These are phyloP conservation scores for Persicaria tinctoria DNA, from an alignment of 148 eudicot genomes.

Conservation along the genomic window DNA sequence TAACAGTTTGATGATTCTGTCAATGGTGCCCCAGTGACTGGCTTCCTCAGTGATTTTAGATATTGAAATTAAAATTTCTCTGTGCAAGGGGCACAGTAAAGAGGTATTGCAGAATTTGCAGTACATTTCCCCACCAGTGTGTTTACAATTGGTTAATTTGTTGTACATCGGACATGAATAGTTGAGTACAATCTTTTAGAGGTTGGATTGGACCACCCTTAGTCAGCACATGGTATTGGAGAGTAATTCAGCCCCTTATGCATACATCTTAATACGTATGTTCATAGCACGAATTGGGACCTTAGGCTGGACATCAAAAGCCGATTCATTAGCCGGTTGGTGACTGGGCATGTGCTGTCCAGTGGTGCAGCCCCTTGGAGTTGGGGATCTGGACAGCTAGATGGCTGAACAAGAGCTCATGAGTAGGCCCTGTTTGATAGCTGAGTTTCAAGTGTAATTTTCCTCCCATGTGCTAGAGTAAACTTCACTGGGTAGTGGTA, in stretches of 20 bases:
- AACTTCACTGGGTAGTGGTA: background rate
- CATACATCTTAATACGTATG: too few relatives aligned
- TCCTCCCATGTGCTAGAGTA: background rate
- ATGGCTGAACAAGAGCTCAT: background rate
- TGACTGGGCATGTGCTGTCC: background rate
- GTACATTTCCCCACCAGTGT: background rate
- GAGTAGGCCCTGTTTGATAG: slow-evolving; percentile 5
- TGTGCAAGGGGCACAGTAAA: background rate
- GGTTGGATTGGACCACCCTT: too few relatives aligned
- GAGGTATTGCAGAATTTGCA: background rate
- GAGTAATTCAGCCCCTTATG: too few relatives aligned
- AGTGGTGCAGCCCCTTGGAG: background rate
- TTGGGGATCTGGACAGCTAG: too few relatives aligned
- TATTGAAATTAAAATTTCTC: too few relatives aligned
- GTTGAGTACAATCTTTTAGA: background rate
- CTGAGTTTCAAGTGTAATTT: background rate
- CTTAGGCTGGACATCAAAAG: background rate
- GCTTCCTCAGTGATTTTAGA: background rate
- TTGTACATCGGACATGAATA: background rate
- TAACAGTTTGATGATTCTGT: background rate
- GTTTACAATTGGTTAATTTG: background rate
- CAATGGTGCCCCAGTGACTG: background rate
- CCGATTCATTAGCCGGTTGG: too few relatives aligned
- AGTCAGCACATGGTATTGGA: too few relatives aligned
- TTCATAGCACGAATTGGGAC: too few relatives aligned